Evolutionary conservation across 2,329 filamentous ascomycete genomes (phyloP).

Genomic region (Trichoderma koningiopsis): DNA sequence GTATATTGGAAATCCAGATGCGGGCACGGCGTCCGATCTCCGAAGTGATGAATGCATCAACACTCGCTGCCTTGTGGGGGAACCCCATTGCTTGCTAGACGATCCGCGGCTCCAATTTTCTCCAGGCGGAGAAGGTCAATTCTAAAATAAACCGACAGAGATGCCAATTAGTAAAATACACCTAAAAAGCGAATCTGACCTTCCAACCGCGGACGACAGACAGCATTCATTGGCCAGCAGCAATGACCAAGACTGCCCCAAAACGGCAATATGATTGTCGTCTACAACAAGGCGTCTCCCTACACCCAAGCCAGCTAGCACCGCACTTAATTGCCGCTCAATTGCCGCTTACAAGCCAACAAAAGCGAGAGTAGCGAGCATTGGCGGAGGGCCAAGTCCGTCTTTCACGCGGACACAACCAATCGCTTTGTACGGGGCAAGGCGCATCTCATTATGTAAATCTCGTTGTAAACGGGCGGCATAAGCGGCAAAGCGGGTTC

Average conservation of each 20-base stretch:
- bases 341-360: neutral
- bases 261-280: neutral
- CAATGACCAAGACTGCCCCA: neutral
- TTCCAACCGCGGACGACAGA: neutral
- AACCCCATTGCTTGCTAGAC: neutral
- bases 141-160: neutral
- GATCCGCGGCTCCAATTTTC: conserved; percentile 5
- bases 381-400: conserved; percentile 12
- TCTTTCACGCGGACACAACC: neutral
- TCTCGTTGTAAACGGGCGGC: neutral
- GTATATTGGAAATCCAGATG: neutral
- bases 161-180: neutral
- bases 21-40: neutral
- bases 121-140: neutral
- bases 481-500: neutral
- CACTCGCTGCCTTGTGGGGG: neutral
- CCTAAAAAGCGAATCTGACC: neutral
- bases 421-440: neutral
- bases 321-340: neutral
- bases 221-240: neutral
- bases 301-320: neutral
- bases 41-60: neutral
- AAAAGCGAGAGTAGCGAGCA: neutral
- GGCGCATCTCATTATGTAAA: neutral
- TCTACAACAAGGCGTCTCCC: conserved; percentile 4